These are phyloP conservation scores for Suillus bovinus DNA, from an alignment of 768 basidiomycete species.

Conservation along the genomic window DNA sequence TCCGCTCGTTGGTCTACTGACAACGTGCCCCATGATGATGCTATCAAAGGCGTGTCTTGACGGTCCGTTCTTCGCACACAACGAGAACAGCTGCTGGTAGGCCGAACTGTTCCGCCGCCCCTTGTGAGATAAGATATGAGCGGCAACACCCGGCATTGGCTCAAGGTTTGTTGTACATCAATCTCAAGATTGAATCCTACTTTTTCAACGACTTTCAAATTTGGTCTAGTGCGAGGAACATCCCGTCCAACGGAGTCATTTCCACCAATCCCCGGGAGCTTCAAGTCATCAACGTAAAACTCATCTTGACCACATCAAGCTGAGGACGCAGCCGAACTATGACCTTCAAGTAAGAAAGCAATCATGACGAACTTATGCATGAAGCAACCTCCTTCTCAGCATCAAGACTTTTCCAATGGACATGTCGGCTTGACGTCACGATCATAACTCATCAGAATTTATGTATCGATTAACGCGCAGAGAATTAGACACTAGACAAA, in stretches of 20 bases:
- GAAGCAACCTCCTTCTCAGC: background rate
- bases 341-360: background rate
- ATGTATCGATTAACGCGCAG: background rate
- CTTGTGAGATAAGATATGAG: slow-evolving; percentile 1
- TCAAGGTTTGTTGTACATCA: background rate
- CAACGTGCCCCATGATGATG: background rate
- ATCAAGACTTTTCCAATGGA: background rate
- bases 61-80: background rate
- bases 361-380: background rate
- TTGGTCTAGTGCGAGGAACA: slow-evolving; percentile 2
- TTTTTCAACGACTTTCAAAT: background rate
- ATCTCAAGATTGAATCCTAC: slow-evolving; percentile 1
- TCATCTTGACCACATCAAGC: background rate
- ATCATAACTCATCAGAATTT: background rate
- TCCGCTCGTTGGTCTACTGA: background rate
- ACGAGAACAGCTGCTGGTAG: slow-evolving; percentile 3
- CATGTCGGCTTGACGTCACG: background rate
- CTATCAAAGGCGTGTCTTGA: slow-evolving; percentile 6
- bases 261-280: background rate
- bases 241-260: background rate
- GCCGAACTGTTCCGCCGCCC: background rate
- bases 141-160: background rate
- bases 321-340: background rate
- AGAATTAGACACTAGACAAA: background rate
- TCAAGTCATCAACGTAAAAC: background rate